Percentiles rank a stretch among this genome's conserved stretches.
Conservation (phyloP, 768 basidiomycete genomes). For the Lactifluus piperatus region DNA sequence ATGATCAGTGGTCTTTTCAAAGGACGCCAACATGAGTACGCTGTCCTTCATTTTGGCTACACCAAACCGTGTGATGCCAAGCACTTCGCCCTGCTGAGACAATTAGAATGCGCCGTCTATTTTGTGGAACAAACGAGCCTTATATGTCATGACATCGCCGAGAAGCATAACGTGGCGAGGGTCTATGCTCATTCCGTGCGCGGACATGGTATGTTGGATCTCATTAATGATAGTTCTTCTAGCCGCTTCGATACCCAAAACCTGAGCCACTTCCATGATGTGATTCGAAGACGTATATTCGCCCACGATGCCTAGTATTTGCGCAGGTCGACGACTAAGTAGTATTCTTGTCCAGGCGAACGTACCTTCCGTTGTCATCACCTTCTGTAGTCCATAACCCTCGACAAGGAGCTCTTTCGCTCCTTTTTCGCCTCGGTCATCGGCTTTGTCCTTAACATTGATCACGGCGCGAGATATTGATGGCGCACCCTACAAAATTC, state of each 20-base stretch:
- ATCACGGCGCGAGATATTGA: conserved; percentile 90
- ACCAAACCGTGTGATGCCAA: conserved; percentile 98
- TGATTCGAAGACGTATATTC: conserved; percentile 92
- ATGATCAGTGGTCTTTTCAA: conserved; percentile 99
- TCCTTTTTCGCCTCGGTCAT: conserved; percentile 68
- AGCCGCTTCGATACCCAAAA: conserved; percentile 97
- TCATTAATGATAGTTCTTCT: conserved; percentile 91
- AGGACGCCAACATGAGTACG: conserved; percentile 97
- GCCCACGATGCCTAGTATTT: conserved; percentile 71
- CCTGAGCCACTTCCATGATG: conserved; percentile 90
- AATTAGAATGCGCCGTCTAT: neutral
- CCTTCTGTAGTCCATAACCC: conserved; percentile 92
- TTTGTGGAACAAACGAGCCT: conserved; percentile 40
- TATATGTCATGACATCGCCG: conserved; percentile 98
- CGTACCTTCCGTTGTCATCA: conserved; percentile 93
- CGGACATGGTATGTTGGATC: conserved; percentile 94
- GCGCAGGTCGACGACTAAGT: neutral
- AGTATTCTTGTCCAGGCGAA: neutral
- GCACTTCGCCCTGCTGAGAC: conserved; percentile 71
- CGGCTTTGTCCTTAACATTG: conserved; percentile 87
- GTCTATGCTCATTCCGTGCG: conserved; percentile 97
- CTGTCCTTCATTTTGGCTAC: conserved; percentile 99
- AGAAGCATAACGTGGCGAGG: conserved; percentile 97
- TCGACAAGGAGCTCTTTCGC: conserved; percentile 93
- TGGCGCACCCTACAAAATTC: conserved; percentile 59